Evolutionary conservation across 805 yeast species (phyloP).

Genomic region (Myxozyma melibiosi): DNA sequence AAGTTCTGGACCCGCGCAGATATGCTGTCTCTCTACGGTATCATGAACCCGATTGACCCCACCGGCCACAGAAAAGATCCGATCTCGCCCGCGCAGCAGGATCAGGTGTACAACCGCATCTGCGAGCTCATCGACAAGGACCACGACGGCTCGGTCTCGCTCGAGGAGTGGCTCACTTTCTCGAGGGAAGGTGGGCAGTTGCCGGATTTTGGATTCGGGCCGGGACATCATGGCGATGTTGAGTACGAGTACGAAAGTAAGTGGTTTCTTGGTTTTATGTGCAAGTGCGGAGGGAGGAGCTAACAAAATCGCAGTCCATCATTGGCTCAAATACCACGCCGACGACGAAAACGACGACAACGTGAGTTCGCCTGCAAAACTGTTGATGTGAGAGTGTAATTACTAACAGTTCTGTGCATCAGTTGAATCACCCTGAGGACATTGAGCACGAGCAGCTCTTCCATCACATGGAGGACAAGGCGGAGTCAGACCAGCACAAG

Average conservation of each 20-base stretch:
- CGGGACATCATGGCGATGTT: constrained; percentile 92
- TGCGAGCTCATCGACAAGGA: constrained; percentile 65
- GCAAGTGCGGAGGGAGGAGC: not conserved
- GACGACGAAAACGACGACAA: constrained; percentile 32
- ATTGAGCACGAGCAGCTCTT: constrained; percentile 31
- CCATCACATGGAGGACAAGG: constrained; percentile 31
- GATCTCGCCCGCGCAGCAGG: constrained; percentile 55
- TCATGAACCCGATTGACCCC: constrained; percentile 50
- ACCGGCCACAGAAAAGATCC: constrained; percentile 44
- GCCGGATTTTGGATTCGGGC: constrained; percentile 92
- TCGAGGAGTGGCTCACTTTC: constrained; percentile 71
- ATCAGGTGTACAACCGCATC: constrained; percentile 58
- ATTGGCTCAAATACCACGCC: constrained; percentile 70
- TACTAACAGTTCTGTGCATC: not conserved
- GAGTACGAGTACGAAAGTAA: constrained; percentile 81
- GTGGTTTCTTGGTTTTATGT: too few relatives aligned
- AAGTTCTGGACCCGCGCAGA: constrained; percentile 66
- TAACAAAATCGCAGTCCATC: constrained; percentile 78
- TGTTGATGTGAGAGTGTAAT: not conserved
- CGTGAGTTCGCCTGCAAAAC: constrained; percentile 12
- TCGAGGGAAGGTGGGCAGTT: constrained; percentile 65
- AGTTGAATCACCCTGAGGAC: constrained; percentile 20
- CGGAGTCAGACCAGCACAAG: constrained; percentile 18
- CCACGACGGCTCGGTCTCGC: constrained; percentile 62
- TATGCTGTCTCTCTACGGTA: constrained; percentile 79